Evolutionary conservation across 768 basidiomycete genomes (phyloP).

Genomic region (Russula foetens): DNA sequence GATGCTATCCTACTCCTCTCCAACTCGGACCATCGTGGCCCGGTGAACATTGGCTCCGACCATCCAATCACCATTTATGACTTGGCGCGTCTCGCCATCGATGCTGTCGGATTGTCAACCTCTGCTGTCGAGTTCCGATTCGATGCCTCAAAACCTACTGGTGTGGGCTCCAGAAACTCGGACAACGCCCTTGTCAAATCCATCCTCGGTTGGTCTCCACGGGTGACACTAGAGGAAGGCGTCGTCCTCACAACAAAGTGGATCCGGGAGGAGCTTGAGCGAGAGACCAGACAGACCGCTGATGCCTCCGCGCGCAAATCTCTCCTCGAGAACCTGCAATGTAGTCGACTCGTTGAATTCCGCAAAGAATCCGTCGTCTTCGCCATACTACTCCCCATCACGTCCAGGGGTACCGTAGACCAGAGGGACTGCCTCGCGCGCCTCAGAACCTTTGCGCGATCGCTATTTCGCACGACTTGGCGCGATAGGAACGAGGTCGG

Average conservation of each 20-base stretch:
- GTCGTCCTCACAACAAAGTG: conserved; percentile 40
- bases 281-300: conserved; percentile 9
- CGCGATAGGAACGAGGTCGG: too few relatives aligned
- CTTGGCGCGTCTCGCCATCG: conserved; percentile 33
- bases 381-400: neutral
- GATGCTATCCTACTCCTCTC: too few relatives aligned
- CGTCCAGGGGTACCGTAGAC: too few relatives aligned
- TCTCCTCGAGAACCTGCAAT: conserved; percentile 23
- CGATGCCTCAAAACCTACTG: conserved; percentile 30
- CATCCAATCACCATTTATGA: conserved; percentile 33
- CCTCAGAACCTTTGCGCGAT: too few relatives aligned
- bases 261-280: conserved; percentile 36
- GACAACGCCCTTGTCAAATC: conserved; percentile 34
- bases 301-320: conserved; percentile 9
- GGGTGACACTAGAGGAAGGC: conserved; percentile 35
- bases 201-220: conserved; percentile 38
- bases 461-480: too few relatives aligned
- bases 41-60: conserved; percentile 49
- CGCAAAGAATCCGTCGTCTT: conserved; percentile 31
- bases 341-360: conserved; percentile 34
- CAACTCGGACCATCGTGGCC: conserved; percentile 3
- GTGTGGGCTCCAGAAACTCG: conserved; percentile 45
- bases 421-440: too few relatives aligned
- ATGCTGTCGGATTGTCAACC: conserved; percentile 25
- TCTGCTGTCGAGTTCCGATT: conserved; percentile 26